phyloP scores from a whole-genome alignment of 1,139 yeast species.

The Zygotorulaspora mrakii region DNA sequence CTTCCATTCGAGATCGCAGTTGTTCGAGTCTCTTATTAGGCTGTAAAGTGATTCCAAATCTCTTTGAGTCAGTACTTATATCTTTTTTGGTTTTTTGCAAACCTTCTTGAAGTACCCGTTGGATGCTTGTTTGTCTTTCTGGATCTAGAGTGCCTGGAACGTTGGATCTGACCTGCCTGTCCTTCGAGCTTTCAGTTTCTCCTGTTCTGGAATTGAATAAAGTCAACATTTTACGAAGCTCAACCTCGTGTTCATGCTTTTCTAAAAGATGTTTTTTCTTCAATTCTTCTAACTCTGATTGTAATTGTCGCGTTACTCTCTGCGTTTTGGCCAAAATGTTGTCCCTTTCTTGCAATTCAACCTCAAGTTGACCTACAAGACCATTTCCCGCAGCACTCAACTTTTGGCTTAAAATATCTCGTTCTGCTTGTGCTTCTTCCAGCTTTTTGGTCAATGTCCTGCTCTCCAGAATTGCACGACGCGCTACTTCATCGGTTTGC shows the following conservation, averaged over 20 bases:
- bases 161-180: conserved; percentile 17
- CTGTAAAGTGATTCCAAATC: conserved; percentile 47
- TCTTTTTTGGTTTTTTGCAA: conserved; percentile 33
- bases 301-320: conserved; percentile 60
- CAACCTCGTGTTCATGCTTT: conserved; percentile 82
- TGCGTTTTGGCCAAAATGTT: conserved; percentile 63
- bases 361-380: conserved; percentile 62
- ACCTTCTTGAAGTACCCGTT: conserved; percentile 42
- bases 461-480: conserved; percentile 71
- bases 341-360: conserved; percentile 72
- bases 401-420: conserved; percentile 72
- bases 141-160: conserved; percentile 21
- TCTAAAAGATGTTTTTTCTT: conserved; percentile 68
- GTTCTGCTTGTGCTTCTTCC: conserved; percentile 80
- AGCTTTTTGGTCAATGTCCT: conserved; percentile 62
- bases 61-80: conserved; percentile 34
- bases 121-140: conserved; percentile 34
- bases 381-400: conserved; percentile 83
- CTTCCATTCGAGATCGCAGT: conserved; percentile 81
- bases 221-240: conserved; percentile 78
- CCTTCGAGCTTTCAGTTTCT: conserved; percentile 14
- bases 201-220: conserved; percentile 45
- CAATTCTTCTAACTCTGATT: conserved; percentile 64
- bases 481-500: conserved; percentile 86
- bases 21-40: conserved; percentile 75